Evolutionary conservation across 1,284 basidiomycete genomes (phyloP).

Genomic region (Mycena sp.): DNA sequence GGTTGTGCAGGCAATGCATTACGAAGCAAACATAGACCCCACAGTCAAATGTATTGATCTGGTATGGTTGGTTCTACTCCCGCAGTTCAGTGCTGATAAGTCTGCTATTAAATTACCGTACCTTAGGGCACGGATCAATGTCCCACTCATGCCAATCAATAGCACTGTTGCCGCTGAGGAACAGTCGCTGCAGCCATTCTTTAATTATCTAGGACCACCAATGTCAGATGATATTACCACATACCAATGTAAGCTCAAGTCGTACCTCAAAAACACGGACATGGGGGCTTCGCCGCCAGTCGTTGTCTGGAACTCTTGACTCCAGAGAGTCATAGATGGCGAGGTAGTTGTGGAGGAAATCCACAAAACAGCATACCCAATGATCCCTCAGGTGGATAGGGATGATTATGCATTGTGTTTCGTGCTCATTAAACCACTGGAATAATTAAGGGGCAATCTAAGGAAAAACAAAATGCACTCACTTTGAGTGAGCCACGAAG

Average conservation of each 20-base stretch:
- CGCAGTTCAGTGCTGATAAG: not conserved
- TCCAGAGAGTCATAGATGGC: conserved; percentile 1
- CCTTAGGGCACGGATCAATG: not conserved
- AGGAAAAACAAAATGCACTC: not conserved
- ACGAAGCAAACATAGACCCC: not conserved
- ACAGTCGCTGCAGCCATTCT: conserved; percentile 1
- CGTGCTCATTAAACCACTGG: conserved; percentile 1
- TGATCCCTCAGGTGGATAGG: not conserved
- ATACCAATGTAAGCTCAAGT: too few relatives aligned
- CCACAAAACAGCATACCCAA: conserved; percentile 9
- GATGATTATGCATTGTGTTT: not conserved
- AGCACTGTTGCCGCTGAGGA: not conserved
- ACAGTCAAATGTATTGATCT: not conserved
- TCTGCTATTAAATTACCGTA: not conserved
- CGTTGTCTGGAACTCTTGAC: not conserved
- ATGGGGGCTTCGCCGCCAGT: not conserved
- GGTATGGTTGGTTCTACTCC: not conserved
- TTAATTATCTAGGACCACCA: not conserved
- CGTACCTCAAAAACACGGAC: not conserved
- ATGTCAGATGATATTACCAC: not conserved
- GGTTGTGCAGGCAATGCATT: not conserved
- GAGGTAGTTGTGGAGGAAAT: not conserved
- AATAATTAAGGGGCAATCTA: not conserved
- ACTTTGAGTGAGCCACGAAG: not conserved
- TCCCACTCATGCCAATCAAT: not conserved